Evolutionary conservation across 495 filamentous ascomycete species (phyloP).

Genomic region (Penicillium argentinense): DNA sequence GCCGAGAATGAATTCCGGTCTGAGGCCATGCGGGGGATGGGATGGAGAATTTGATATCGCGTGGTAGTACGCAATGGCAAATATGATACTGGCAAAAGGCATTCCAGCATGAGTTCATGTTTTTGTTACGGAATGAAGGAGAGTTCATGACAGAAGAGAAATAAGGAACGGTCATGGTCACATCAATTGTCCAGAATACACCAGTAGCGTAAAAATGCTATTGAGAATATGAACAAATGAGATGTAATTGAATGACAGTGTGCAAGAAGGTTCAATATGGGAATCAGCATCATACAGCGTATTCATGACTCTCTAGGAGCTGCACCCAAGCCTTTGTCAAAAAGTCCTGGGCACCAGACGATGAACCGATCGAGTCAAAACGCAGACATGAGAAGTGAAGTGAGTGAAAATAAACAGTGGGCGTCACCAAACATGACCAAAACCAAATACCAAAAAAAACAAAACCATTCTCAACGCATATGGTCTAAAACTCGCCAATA

Average conservation of each 20-base stretch:
- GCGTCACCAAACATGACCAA: not conserved
- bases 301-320: conserved; percentile 31
- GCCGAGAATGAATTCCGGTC: too few relatives aligned
- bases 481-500: conserved; percentile 37
- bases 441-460: conserved; percentile 20
- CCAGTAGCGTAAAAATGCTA: conserved; percentile 5
- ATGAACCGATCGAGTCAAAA: conserved; percentile 14
- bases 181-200: conserved; percentile 17
- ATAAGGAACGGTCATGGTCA: conserved; percentile 2
- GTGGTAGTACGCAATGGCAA: too few relatives aligned
- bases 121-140: not conserved
- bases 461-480: conserved; percentile 34
- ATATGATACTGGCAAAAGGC: too few relatives aligned
- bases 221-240: conserved; percentile 28
- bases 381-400: conserved; percentile 16
- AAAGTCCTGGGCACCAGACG: not conserved
- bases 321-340: conserved; percentile 5
- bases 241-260: conserved; percentile 25
- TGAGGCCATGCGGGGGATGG: conserved; percentile 1
- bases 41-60: not conserved
- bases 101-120: too few relatives aligned
- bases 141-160: not conserved
- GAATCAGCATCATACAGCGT: conserved; percentile 31
- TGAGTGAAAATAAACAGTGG: conserved; percentile 15
- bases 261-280: conserved; percentile 15